Evolutionary conservation across 768 basidiomycete genomes (phyloP).

Genomic region (Porpolomopsis calyptriformis): DNA sequence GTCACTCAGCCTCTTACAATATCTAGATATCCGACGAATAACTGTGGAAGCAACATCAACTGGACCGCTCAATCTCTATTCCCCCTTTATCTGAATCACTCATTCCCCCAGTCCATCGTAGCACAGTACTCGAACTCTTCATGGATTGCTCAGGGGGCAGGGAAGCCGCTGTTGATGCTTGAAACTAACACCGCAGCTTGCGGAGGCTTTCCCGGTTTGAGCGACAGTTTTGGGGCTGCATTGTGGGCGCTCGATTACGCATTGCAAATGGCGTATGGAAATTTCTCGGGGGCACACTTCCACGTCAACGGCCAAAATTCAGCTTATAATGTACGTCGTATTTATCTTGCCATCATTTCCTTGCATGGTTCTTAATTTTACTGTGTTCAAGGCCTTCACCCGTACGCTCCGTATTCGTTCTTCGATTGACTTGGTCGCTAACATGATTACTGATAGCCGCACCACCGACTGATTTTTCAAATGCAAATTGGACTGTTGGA

Average conservation of each 20-base stretch:
- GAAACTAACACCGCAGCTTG: slow-evolving; percentile 65
- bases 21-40: slow-evolving; percentile 45
- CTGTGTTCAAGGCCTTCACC: no score
- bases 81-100: slow-evolving; percentile 49
- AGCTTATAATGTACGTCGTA: slow-evolving; percentile 59
- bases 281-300: slow-evolving; percentile 43
- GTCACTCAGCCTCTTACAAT: not conserved
- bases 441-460: not conserved
- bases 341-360: no score
- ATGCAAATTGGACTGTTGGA: slow-evolving; percentile 60
- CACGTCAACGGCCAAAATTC: slow-evolving; percentile 60
- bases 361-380: no score
- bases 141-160: slow-evolving; percentile 29
- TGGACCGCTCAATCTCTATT: slow-evolving; percentile 33
- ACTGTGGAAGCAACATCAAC: slow-evolving; percentile 45
- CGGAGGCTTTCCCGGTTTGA: slow-evolving; percentile 56
- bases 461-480: slow-evolving; percentile 45
- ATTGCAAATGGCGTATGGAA: slow-evolving; percentile 49
- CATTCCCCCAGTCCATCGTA: slow-evolving; percentile 38
- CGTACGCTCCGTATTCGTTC: no score
- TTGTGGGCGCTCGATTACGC: slow-evolving; percentile 59
- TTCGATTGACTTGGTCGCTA: not conserved
- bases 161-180: slow-evolving; percentile 52
- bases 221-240: slow-evolving; percentile 51
- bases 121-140: slow-evolving; percentile 40